Base-by-base conservation (phyloP, 202 grass and related monocot genomes). In the Zoysia matrella region DNA sequence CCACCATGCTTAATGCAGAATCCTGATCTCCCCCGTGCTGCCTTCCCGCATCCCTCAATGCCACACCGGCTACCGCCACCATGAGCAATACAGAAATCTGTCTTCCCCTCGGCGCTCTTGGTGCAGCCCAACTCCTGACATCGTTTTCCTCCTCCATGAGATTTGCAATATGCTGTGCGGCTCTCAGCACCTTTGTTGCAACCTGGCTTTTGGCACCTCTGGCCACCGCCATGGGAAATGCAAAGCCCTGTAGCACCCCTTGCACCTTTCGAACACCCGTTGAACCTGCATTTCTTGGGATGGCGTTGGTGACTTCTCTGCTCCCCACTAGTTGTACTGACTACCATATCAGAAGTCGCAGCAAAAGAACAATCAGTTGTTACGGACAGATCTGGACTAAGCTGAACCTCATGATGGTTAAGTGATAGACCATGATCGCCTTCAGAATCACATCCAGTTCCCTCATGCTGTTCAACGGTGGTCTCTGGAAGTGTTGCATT, bases 161-260 rank as follows among this genome's bases (percentile, higher is more conserved):
- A 77, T 77, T 99, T 99, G 69, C 93, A 99, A 67, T 92, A 96
- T 9, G 78, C 89, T 53, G 93, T 95, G 72, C 96, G 89, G 73
- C 92, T 95, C 78, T 99, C 96, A 2, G 93, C 87, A 9, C 96
- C 96, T 80, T 99, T 99, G 48, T 99, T 87, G 87, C 96, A 99
- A 53, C 92, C 90, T 39, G 78, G 77, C 64, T 95, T 99, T 51
- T 98, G 96, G 89, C 96, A 99, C 48, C 93, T 83, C 52, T 99
- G 91, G 13, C 96, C 96, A 54, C 93, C 93, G 3, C 96, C 96
- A 84, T 99, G 91, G 74, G 93, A 94, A 83, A 99, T 99, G 60
- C 93, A 99, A 30, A 98, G 87, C 56, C 96, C 89, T 50, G 96
- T 89, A 51, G 96, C 91, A 74, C 93, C 96, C 68, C 96, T 89